Base-by-base conservation (phyloP, 2,329 filamentous ascomycete species). In the Fusarium chaquense region DNA sequence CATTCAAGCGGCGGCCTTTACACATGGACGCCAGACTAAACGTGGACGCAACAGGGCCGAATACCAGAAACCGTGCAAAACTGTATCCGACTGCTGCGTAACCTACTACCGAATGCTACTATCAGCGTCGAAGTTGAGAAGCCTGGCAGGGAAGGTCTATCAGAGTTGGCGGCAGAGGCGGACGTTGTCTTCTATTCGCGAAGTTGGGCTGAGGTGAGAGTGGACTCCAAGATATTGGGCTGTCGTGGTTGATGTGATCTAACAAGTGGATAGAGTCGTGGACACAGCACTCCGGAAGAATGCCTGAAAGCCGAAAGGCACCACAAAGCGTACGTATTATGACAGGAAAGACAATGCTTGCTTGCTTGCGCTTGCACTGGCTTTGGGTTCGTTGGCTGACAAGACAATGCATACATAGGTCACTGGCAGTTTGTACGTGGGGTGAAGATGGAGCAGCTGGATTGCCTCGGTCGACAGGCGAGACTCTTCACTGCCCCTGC, bases 111-210 rank as follows among this genome's bases (percentile, higher is more conserved):
- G 28, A 75, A 71, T 6, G 80, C 83, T 47, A 83, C 73, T 47
- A 81, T 93, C 75, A 93, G 91, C 76, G 87, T 93, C 56, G 91
- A 93, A 78, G 81, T 91, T 43, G 91, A 93, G 80, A 93, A 92
- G 76, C 90, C 91, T 3, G 84, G 83, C 15, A 85, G 91, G 13
- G 77, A 79, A 30, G 89, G 89, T 4, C 82, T 93, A 58, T 79
- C 82, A 51, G 82, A 86, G 30, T 83, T 93, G 49, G 89, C 89
- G 28, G 81, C 82, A 38, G 82, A 85, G 70, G 90, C 90, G 26
- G 89, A 93, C 74, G 85, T 92, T 20, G 87, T 93, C n/a, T 92
- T 93, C 76, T 93, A 90, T 79, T 92, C 91, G 15, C 87, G 85
- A 72, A 84, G 83, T 52, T 93, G 91, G 91, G 91, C 91, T 62